Conservation (phyloP, 176 grass and related monocot species). For the Oropetium thomaeum region DNA sequence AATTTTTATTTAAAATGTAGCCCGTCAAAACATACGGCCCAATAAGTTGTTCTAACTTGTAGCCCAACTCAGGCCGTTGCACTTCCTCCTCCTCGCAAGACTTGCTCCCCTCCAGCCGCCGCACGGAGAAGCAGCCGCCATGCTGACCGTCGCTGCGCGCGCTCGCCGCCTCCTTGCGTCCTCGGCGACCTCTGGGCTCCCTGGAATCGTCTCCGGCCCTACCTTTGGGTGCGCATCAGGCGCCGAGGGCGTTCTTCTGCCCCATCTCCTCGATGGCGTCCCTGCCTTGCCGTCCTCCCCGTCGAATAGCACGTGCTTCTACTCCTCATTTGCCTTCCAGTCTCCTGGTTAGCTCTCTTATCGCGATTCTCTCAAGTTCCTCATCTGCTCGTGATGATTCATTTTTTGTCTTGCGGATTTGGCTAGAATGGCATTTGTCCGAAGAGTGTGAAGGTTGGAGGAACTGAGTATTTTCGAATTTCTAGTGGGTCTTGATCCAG, state of each 20-base stretch:
- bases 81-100: background rate
- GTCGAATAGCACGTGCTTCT: constrained; percentile 35
- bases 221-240: background rate
- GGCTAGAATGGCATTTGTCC: constrained; percentile 32
- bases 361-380: background rate
- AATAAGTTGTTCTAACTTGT: background rate
- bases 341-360: background rate
- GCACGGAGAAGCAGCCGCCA: constrained; percentile 16
- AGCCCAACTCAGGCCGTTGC: background rate
- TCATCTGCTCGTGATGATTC: background rate
- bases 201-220: background rate
- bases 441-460: too few species aligned
- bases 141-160: constrained; percentile 44
- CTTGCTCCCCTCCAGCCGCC: constrained; percentile 30
- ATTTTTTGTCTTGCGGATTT: background rate
- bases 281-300: constrained; percentile 5
- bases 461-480: too few species aligned
- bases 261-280: constrained; percentile 23
- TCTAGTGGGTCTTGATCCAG: too few species aligned
- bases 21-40: background rate
- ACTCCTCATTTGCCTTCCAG: constrained; percentile 22
- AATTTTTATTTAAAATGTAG: too few species aligned
- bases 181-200: constrained; percentile 25
- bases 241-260: background rate
- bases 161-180: constrained; percentile 44